Conservation (phyloP, 805 yeast genomes). For the Metschnikowia baotianmanensis region DNA sequence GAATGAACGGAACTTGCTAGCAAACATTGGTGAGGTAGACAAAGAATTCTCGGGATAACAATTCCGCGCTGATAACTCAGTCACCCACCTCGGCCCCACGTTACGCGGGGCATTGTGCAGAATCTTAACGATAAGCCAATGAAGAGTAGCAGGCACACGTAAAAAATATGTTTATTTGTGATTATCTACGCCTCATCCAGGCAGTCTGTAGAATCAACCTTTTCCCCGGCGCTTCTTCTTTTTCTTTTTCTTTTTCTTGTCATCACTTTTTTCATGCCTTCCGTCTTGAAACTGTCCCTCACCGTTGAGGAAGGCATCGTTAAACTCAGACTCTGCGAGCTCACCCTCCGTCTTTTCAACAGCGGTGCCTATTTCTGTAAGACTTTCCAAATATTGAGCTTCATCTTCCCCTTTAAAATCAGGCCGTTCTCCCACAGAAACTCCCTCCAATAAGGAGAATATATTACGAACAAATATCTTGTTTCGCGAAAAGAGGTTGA, state of each 20-base stretch:
- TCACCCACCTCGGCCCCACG: background rate
- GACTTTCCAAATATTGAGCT: slow-evolving; percentile 6
- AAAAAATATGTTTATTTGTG: too few relatives aligned
- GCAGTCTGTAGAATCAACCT: slow-evolving; percentile 7
- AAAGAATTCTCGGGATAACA: background rate
- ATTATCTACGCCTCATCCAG: too few relatives aligned
- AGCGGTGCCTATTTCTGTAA: slow-evolving; percentile 2
- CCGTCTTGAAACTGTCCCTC: slow-evolving; percentile 21
- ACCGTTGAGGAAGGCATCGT: slow-evolving; percentile 29
- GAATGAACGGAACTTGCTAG: slow-evolving; percentile 13
- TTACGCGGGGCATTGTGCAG: background rate
- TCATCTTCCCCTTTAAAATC: slow-evolving; percentile 5
- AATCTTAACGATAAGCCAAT: background rate
- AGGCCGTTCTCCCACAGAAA: slow-evolving; percentile 11
- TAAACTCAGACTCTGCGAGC: slow-evolving; percentile 27
- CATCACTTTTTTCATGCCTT: slow-evolving; percentile 3
- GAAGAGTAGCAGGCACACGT: too few relatives aligned
- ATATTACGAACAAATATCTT: slow-evolving; percentile 29
- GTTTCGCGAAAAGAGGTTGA: slow-evolving; percentile 32
- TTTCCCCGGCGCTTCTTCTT: slow-evolving; percentile 29
- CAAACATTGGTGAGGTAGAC: slow-evolving; percentile 27
- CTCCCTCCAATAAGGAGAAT: slow-evolving; percentile 23
- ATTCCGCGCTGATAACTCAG: slow-evolving; percentile 5
- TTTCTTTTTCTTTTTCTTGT: slow-evolving; percentile 24
- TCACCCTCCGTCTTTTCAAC: slow-evolving; percentile 10